phyloP scores from a whole-genome alignment of 208 protist species.

The Angomonas deanei region DNA sequence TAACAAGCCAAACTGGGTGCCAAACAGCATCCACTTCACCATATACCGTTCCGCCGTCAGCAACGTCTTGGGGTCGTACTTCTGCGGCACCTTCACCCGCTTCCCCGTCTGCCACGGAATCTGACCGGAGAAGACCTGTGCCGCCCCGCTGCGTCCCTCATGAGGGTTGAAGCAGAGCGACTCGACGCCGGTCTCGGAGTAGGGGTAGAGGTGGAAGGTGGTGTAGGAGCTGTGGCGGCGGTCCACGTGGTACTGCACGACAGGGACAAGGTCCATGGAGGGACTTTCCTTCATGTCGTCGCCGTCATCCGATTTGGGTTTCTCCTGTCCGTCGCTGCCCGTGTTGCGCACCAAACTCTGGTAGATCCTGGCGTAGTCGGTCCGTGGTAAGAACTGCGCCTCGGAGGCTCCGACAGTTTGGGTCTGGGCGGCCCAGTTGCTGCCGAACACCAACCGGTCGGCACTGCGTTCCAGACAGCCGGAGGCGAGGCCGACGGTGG shows the following conservation, averaged over 20 bases:
- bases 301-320: neutral
- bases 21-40: conserved; percentile 78
- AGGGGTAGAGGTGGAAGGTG: conserved; percentile 77
- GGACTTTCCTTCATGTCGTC: neutral
- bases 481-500: conserved; percentile 66
- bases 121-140: conserved; percentile 60
- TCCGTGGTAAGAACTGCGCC: conserved; percentile 73
- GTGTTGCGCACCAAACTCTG: conserved; percentile 46
- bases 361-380: conserved; percentile 71
- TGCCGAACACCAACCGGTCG: conserved; percentile 77
- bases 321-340: conserved; percentile 4
- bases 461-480: conserved; percentile 75
- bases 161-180: conserved; percentile 53
- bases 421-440: conserved; percentile 50
- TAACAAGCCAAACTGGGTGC: conserved; percentile 64
- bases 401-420: conserved; percentile 79
- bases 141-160: conserved; percentile 43
- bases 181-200: conserved; percentile 71
- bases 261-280: conserved; percentile 9
- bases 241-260: conserved; percentile 76
- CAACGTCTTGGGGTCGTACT: conserved; percentile 88
- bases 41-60: conserved; percentile 88
- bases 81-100: conserved; percentile 84
- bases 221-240: conserved; percentile 75
- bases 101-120: conserved; percentile 89